Evolutionary conservation across 2,329 filamentous ascomycete species (phyloP), one percentile per base, ranked within the genome.

Genomic region (Clonostachys chloroleuca): DNA sequence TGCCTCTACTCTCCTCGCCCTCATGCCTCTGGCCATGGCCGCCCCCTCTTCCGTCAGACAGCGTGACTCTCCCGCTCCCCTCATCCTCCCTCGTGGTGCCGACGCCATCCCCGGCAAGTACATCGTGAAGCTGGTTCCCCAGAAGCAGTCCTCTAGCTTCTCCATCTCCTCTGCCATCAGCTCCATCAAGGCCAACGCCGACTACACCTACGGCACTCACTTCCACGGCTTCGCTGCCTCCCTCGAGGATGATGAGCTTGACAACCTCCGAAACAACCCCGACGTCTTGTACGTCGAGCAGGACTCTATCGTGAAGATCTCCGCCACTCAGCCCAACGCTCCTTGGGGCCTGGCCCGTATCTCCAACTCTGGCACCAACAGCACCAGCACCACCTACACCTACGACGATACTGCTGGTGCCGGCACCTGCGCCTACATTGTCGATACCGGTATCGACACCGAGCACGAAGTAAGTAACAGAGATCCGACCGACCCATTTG

Each of bases 371-470:
- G 33, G 30, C n/a, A 52, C 59, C 4, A 57, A 55, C 30, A 44
- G 50, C 9, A 59, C 53, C 24, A 72, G 69, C 56, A 30, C 60
- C 42, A 50, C 50, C 13, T 76, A 75, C 52, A 51, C 59, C 30
- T 75, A 74, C 56, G 68, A 75, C 49, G 48, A 53, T 6, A 62
- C 56, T 16, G 68, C 69, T 18, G 73, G 73, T 12, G 47, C 57
- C 10, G 65, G 60, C 34, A 69, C 62, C 45, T 80, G 68, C 50
- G 64, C 71, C 43, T 83, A 81, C 56, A 61, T 83, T 45, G 61
- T 82, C 47, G 79, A 83, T 57, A 79, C 73, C 0, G 78, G 79
- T 35, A 72, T 82, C 46, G 65, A 68, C 40, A 67, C 61, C 17
- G 47, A 58, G 6, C 78, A 82, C 54, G 35, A 58, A 10, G 24